A percentile compares a stretch with the other conserved stretches of the same genome.
Conservation (phyloP, 352 stramenopile genomes). For the Phytopythium mirpurense region DNA sequence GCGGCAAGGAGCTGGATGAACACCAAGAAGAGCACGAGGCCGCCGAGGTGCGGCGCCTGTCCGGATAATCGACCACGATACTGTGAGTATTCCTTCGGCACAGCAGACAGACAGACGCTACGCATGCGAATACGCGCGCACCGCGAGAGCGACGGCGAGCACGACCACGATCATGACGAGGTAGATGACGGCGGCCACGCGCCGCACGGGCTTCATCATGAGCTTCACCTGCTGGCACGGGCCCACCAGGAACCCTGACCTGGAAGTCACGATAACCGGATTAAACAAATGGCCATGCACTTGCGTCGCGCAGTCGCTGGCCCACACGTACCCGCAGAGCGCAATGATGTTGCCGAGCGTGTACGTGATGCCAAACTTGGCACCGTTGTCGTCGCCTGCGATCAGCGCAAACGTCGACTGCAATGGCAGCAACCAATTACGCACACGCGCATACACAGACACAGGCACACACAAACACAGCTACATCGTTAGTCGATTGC, state of each 20-base stretch:
- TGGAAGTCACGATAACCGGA: conserved; percentile 6
- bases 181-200: conserved; percentile 70
- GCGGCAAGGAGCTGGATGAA: conserved; percentile 72
- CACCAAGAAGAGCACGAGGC: conserved; percentile 73
- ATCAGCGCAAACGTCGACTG: conserved; percentile 83
- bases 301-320: not conserved
- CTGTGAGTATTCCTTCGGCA: too few relatives aligned
- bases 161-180: conserved; percentile 74
- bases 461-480: too few relatives aligned
- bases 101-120: too few relatives aligned
- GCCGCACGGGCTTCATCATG: conserved; percentile 83
- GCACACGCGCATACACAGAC: too few relatives aligned
- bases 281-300: too few relatives aligned
- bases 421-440: too few relatives aligned
- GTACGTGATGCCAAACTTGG: conserved; percentile 82
- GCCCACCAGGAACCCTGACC: conserved; percentile 77
- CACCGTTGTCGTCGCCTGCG: conserved; percentile 49
- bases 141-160: conserved; percentile 61
- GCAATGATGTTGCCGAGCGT: conserved; percentile 80
- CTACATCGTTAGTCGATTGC: too few relatives aligned
- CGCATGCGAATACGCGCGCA: too few relatives aligned
- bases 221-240: conserved; percentile 79
- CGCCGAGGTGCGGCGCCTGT: conserved; percentile 56
- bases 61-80: too few relatives aligned
- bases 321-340: conserved; percentile 58